Evolutionary conservation across 176 grass and related monocot species (phyloP), one percentile per base, ranked within the genome.

Genomic region (Neostapfia colusana): DNA sequence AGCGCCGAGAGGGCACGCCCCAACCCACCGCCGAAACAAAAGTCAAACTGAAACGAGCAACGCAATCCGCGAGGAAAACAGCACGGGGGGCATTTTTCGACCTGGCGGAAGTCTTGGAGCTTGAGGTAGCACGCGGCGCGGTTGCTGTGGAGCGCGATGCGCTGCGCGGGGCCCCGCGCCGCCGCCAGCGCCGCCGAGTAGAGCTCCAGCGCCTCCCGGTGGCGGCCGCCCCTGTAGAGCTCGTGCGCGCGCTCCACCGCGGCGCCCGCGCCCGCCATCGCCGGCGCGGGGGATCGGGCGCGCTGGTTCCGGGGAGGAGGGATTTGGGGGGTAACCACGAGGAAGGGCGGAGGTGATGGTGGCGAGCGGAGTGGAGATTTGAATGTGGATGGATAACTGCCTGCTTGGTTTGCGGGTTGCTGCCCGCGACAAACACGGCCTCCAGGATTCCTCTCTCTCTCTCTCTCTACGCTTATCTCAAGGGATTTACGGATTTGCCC

Each of bases 121-220:
- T 98, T 94, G 39, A 98, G 85, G 85, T 94, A 95, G 89, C 91
- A 98, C 37, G 95, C 95, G 45, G 95, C 95, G 18, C 91, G 89
- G 70, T 98, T 98, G 85, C 95, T 98, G 73, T 98, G 95, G 35
- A 98, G 88, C 3, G 95, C 95, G 70, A 98, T 92, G 78, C 90
- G 93, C 86, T 98, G 91, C 23, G 79, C 82, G 49, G 88, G 83
- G 16, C 76, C 82, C 58, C 90, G 84, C 23, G 95, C 95, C 55
- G 88, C 75, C 41, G 87, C 85, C 68, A 94, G 82, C 53, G 91
- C 91, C 39, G 90, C 89, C 1, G 95, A 89, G 83, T 98, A 98
- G 24, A 98, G 91, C 66, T 82, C 82, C 4, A 98, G 84, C 57
- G 95, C 95, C 74, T 92, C 91, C 63, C 82, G 84, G 85, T 98